Base-by-base conservation (phyloP, 352 stramenopile species). In the Aphanomyces euteiches region DNA sequence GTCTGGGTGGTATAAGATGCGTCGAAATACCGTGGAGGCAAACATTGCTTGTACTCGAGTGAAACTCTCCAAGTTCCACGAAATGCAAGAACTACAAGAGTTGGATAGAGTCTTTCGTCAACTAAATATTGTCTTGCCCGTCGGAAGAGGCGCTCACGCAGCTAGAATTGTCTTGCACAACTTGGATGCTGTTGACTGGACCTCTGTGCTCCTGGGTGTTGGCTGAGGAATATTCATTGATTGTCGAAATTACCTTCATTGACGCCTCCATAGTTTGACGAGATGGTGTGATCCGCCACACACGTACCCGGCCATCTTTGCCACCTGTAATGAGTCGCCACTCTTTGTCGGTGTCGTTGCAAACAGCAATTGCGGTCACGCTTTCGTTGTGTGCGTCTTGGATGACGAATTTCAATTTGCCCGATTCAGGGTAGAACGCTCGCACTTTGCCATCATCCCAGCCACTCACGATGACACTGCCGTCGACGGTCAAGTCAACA, bases 391-490 rank as follows among this genome's bases (percentile, higher is more conserved):
- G 95, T 5, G 96, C 96, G 73, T 98, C 92, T 72, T 95, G 90
- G 75, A 99, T 99, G 56, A 98, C 95, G 74, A 98, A 99, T 75
- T 98, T 96, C 39, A 99, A 82, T 73, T 98, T 98, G 59, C 96
- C 96, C 67, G 79, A 96, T 74, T 98, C 94, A 5, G 96, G 96
- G 73, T 93, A 98, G 76, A 99, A 99, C 3, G 95, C 95, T 19
- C 96, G 88, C 15, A 99, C 96, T 75, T 98, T 98, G 69, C 96
- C 96, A 75, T 99, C 96, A 66, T 96, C 90, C 96, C 96, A 99
- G 47, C 92, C 96, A 43, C 88, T 97, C 38, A 99, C 80, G 69
- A 99, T 98, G 17, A 86, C 86, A 63, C 74, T 78, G 38, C 95
- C 96, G 72, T 90, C 87, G 6, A 77, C 75, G 17, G 92, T 97